These are phyloP conservation scores for Cystobasidium pallidum DNA, from an alignment of 1,284 basidiomycete species.

Conservation along the genomic window DNA sequence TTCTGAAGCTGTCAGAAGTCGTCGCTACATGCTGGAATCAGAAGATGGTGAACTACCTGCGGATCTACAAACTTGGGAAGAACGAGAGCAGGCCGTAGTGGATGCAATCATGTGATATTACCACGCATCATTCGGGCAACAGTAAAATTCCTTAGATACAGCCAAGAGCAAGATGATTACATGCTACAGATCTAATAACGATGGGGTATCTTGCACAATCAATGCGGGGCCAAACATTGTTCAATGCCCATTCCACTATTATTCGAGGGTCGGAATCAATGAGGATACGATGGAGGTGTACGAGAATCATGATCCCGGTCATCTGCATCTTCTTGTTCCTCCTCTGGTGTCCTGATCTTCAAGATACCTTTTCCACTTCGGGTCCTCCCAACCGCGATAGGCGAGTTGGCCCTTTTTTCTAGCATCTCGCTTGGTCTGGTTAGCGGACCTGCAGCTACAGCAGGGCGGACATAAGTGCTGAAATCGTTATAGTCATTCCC, in stretches of 20 bases:
- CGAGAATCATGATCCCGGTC: not conserved
- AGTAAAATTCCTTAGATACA: no score
- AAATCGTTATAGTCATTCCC: conserved; percentile 13
- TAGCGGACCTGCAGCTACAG: conserved; percentile 15
- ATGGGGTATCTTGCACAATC: not conserved
- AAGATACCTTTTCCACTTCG: conserved; percentile 38
- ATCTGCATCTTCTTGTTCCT: conserved; percentile 27
- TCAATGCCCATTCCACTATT: no score
- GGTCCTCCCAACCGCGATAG: conserved; percentile 12
- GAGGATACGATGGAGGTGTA: conserved; percentile 40
- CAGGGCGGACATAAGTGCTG: conserved; percentile 10
- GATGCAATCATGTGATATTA: not conserved
- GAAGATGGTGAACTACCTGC: not conserved
- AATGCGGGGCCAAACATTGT: no score
- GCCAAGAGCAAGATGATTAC: not conserved
- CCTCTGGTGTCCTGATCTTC: conserved; percentile 29
- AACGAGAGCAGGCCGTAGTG: conserved; percentile 1
- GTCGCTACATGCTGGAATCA: conserved; percentile 1
- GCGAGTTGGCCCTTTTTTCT: conserved; percentile 32
- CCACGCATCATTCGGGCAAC: not conserved
- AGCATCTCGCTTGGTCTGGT: conserved; percentile 34
- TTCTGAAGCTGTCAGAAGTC: not conserved
- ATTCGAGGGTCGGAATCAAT: conserved; percentile 5
- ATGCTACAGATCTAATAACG: conserved; percentile 1
- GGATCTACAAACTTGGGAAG: conserved; percentile 19